Evolutionary conservation across 2,329 filamentous ascomycete species (phyloP), one percentile per base, ranked within the genome.

Genomic region (Xylaria sp.): DNA sequence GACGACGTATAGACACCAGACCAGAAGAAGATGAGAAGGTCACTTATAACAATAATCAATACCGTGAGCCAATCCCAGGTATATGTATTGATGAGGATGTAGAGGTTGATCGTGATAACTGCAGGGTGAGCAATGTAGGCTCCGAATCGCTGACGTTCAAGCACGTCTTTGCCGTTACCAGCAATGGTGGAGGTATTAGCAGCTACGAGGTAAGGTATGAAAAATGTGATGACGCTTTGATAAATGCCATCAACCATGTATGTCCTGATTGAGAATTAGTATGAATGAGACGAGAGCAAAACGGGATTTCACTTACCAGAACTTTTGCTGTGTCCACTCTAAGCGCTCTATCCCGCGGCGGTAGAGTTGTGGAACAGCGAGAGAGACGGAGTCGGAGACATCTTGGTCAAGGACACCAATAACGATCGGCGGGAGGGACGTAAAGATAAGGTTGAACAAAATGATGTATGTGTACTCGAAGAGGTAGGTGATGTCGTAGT

Each of bases 391-490:
- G 80, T 98, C 96, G 74, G 93, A 93, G 56, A 99, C 95, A 79
- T 99, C 96, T 82, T 99, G 96, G 78, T 99, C 96, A 72, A 99
- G 87, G 51, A 99, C 92, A 82, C 96, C 96, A 90, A 98, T 97
- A 74, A 99, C 89, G 74, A 96, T 94, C 70, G 98, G 93, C 2
- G 96, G 94, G 23, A 99, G 82, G 18, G 96, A 99, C 6, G 96
- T 99, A 82, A 99, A 99, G 67, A 94, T 92, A 80, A 99, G 85
- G 83, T 98, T 98, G 87, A 97, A 97, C 79, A 98, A 88, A 72
- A 98, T 87, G 76, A 99, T 97, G 82, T 98, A 99, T 48, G 94
- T 97, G 84, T 97, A 98, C 81, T 99, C 96, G 83, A 97, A 98
- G 63, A 98, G 89, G 79, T 98, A 98, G 55, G 95, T 95, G 81